phyloP scores from a whole-genome alignment of 1,139 yeast genomes.

The Sugiyamaella japonica region DNA sequence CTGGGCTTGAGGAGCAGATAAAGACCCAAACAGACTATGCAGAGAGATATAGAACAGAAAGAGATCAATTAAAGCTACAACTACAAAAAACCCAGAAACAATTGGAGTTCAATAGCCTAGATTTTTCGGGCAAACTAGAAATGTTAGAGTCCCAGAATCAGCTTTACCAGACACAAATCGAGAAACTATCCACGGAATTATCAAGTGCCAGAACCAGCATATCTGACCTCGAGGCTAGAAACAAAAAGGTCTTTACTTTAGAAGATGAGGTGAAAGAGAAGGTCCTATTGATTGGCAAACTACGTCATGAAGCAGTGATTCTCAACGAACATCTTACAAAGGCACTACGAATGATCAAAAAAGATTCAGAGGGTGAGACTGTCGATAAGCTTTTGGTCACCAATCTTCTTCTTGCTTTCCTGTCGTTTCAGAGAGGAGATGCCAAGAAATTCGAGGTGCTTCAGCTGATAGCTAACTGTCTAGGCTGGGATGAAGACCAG shows the following conservation, averaged over 20 bases:
- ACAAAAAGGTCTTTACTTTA: conserved; percentile 36
- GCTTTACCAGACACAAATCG: conserved; percentile 31
- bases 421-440: conserved; percentile 88
- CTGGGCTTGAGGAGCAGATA: conserved; percentile 49
- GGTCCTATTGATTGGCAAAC: conserved; percentile 78
- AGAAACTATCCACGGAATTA: conserved; percentile 29
- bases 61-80: conserved; percentile 25
- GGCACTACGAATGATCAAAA: conserved; percentile 78
- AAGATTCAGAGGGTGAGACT: conserved; percentile 66
- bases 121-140: conserved; percentile 24
- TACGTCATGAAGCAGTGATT: conserved; percentile 94
- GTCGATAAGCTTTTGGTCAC: conserved; percentile 88
- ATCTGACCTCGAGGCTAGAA: conserved; percentile 33
- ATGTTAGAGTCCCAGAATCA: conserved; percentile 37
- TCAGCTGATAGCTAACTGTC: conserved; percentile 74
- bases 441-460: conserved; percentile 91
- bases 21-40: conserved; percentile 34
- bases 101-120: conserved; percentile 25
- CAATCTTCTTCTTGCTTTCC: conserved; percentile 78
- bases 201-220: conserved; percentile 19
- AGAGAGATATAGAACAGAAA: conserved; percentile 31
- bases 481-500: conserved; percentile 87
- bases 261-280: conserved; percentile 67
- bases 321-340: conserved; percentile 91
- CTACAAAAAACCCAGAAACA: conserved; percentile 28